Base-by-base conservation (phyloP, 805 yeast genomes). In the Wickerhamomyces strasburgensis region DNA sequence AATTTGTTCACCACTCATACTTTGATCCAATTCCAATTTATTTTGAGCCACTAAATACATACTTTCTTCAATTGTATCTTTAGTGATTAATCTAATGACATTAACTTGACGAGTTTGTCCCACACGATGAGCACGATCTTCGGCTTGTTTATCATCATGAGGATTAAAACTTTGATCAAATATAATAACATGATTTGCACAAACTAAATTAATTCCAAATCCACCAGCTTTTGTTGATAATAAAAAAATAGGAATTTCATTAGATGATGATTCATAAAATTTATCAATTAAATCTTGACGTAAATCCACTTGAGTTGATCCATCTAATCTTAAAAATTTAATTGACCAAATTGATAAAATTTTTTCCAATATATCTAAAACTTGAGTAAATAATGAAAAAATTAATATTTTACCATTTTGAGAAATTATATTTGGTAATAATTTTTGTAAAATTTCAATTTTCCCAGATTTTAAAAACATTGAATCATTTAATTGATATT, bases 181-280 rank as follows among this genome's bases (percentile, higher is more conserved):
- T 23, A 93, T 84, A 36, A 93, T 71, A 2, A 93, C 98, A 43
- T 81, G 78, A 56, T 87, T 90, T 6, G 99, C 98, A 55, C 95
- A 93, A 1, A 95, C 93, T 51, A 93, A 71, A 55, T 93, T 93
- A 62, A 93, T 93, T 40, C 99, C 99, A 62, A 93, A 93, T 1
- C 99, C 99, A 56, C 99, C 99, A 1, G 98, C 98, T 57, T 86
- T 87, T 4, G 99, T 93, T 9, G 96, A 86, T 30, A 93, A 66
- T 34, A 93, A 67, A 53, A 93, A 90, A 3, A 93, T 82, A 0
- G 95, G 90, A 46, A 93, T 85, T 5, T 77, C 68, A 0, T 74
- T 73, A 43, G 88, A 95, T n/a, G n/a, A n/a, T 21, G 7, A 7
- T 24, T 84, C 88, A 52, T 87, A 82, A 56, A 84, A 93, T 48